A percentile compares a stretch with the other conserved stretches of the same genome.
These are phyloP conservation scores for Chalciporus piperatus DNA, from an alignment of 768 basidiomycete species.

Conservation along the genomic window DNA sequence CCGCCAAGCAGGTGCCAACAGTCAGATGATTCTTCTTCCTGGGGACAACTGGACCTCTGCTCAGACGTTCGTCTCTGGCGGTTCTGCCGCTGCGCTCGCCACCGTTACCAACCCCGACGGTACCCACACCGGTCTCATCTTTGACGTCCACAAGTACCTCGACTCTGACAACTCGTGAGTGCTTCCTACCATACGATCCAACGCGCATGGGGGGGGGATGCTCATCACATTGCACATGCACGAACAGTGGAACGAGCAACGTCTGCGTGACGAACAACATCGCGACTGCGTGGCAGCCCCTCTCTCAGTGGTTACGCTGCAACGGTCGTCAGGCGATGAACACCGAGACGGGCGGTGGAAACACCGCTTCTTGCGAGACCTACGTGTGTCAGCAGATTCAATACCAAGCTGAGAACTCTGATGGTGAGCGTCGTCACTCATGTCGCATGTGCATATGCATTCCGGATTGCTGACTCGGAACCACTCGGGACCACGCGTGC, in stretches of 20 bases:
- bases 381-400: conserved; percentile 18
- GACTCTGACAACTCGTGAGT: conserved; percentile 13
- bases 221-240: too few relatives aligned
- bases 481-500: too few relatives aligned
- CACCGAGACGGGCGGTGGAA: conserved; percentile 58
- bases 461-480: too few relatives aligned
- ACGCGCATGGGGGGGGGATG: too few relatives aligned
- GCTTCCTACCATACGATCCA: too few relatives aligned
- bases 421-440: conserved; percentile 6
- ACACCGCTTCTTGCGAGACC: conserved; percentile 43
- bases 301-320: conserved; percentile 45
- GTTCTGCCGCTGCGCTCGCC: conserved; percentile 7
- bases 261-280: conserved; percentile 8
- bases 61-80: conserved; percentile 4
- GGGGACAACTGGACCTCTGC: conserved; percentile 9
- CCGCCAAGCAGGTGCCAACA: conserved; percentile 8
- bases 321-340: conserved; percentile 53
- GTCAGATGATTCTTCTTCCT: conserved; percentile 11
- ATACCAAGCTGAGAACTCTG: conserved; percentile 12
- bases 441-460: too few relatives aligned
- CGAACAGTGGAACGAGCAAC: conserved; percentile 1
- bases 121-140: conserved; percentile 4
- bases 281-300: conserved; percentile 37
- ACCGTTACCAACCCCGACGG: conserved; percentile 11
- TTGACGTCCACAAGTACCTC: conserved; percentile 15